phyloP scores from a whole-genome alignment of 306 rosid species.

The Myrica gale region DNA sequence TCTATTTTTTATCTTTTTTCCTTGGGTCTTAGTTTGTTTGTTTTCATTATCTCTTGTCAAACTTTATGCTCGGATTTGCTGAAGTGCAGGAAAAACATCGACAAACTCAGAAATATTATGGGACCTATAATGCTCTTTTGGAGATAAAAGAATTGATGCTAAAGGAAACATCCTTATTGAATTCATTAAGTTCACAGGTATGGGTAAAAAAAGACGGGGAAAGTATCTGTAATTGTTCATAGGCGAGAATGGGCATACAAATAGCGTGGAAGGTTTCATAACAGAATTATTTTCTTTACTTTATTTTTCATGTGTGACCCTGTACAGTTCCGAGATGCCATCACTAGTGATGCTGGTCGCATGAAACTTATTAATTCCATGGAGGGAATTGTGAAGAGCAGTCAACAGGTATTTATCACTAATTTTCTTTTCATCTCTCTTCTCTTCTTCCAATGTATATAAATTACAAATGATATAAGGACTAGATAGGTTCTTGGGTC shows the following conservation, averaged over 20 bases:
- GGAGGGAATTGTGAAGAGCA: conserved; percentile 93
- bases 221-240: not conserved
- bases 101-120: conserved; percentile 77
- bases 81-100: conserved; percentile 63
- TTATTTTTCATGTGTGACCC: conserved; percentile 1
- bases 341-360: conserved; percentile 64
- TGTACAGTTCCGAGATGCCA: conserved; percentile 87
- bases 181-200: conserved; percentile 91
- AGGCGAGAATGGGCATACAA: not conserved
- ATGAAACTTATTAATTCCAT: conserved; percentile 70
- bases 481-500: conserved; percentile 13
- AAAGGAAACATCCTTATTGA: conserved; percentile 84
- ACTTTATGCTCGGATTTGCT: conserved; percentile 13
- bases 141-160: conserved; percentile 90
- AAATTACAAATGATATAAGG: conserved; percentile 2
- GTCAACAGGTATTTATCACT: conserved; percentile 64
- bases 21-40: not conserved
- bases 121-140: conserved; percentile 82
- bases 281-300: not conserved
- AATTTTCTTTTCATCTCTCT: not conserved
- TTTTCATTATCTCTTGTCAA: conserved; percentile 16
- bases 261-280: not conserved
- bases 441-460: too few species aligned
- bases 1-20: not conserved
- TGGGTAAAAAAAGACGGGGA: conserved; percentile 15